Conservation (phyloP, 495 filamentous ascomycete species). For the Tirmania nivea region DNA sequence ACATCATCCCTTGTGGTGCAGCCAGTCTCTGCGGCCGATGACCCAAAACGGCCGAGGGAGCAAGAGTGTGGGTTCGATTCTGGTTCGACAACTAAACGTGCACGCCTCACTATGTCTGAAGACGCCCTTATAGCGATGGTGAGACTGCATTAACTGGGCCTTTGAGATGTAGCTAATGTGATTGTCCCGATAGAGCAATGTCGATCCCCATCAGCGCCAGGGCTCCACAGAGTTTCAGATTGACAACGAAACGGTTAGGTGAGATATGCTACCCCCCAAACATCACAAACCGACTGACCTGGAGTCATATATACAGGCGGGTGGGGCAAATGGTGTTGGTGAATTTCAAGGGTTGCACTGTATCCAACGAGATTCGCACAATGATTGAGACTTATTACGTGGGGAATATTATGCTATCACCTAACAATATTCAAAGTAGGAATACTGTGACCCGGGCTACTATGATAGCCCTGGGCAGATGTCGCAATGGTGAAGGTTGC, state of each 20-base stretch:
- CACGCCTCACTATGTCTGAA: too few relatives aligned
- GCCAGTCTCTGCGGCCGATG: neutral
- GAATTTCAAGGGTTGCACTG: constrained; percentile 16
- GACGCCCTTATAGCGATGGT: too few relatives aligned
- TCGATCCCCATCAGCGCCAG: too few relatives aligned
- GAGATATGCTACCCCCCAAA: neutral
- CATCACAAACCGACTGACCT: neutral
- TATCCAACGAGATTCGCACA: constrained; percentile 19
- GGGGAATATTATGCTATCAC: constrained; percentile 17
- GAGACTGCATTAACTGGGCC: too few relatives aligned
- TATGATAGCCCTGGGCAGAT: neutral
- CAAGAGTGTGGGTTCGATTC: neutral
- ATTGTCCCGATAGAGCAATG: too few relatives aligned
- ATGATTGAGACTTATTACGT: constrained; percentile 21
- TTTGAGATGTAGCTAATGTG: too few relatives aligned
- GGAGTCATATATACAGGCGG: constrained; percentile 3
- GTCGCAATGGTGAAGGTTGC: neutral
- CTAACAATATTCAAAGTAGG: constrained; percentile 17
- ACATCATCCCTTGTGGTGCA: neutral
- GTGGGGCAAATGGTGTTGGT: constrained; percentile 21
- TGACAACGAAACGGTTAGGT: neutral
- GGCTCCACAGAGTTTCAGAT: neutral
- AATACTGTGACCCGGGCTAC: neutral
- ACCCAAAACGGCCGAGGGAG: neutral
- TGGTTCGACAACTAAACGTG: neutral